Base-by-base conservation (phyloP, 768 basidiomycete genomes). In the Suillus decipiens region DNA sequence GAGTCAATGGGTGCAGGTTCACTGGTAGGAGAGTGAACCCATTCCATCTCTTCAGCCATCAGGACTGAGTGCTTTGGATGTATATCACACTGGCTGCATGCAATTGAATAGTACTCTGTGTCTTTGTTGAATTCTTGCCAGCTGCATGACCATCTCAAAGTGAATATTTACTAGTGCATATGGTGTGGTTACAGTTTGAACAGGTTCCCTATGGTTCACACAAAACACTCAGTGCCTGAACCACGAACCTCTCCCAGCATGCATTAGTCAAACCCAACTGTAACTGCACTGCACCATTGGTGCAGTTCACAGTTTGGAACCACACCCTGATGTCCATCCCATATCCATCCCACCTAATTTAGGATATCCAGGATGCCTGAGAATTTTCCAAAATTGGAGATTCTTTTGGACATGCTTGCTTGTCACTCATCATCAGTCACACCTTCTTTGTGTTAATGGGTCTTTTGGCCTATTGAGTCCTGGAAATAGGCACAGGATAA, bases 1-100 rank as follows among this genome's bases (percentile, higher is more conserved):
- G 22, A 12, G 47, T 48, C 47, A 48, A 48, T 24, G 47, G n/a
- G 2, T 48, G 47, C 12, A 12, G 22, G 22, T 24, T 48, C 5
- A 10, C 47, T 48, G 14, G 47, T 48, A 48, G 47, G 47, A 48
- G 47, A 48, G 11, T 48, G 47, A 48, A 48, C 47, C 47, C 22
- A 48, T 48, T 48, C 47, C 22, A 48, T 48, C 47, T 48, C 47
- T 48, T 48, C 12, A 48, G 5, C 47, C 12, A 14, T 48, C 12
- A 12, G 22, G 47, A 48, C 24, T 48, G 47, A 48, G 47, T 48
- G 47, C 47, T 48, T 14, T 14, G 24, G 45, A 19, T 0, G 2
- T 42, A 17, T 42, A 42, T 42, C 42, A n/a, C 22, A 24, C 47
- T 48, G 5, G 22, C 47, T 48, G 47, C 47, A 14, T 14, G 22